phyloP scores from a whole-genome alignment of 805 yeast species.

The Hanseniaspora lindneri region DNA sequence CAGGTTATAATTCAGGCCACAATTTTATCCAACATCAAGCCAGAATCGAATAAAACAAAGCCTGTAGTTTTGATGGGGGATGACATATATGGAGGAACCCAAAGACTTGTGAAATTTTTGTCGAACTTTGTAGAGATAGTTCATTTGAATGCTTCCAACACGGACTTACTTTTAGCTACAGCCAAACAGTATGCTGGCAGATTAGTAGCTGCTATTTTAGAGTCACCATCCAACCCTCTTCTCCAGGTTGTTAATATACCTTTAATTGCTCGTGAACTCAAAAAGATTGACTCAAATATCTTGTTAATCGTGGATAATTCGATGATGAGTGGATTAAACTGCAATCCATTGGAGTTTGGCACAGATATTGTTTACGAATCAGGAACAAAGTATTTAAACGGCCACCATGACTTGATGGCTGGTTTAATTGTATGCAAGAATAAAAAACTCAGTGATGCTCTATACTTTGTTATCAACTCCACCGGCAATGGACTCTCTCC shows the following conservation, averaged over 20 bases:
- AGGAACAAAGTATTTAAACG: slow-evolving; percentile 84
- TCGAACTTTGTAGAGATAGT: slow-evolving; percentile 52
- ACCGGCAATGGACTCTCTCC: slow-evolving; percentile 89
- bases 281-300: slow-evolving; percentile 51
- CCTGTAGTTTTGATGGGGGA: slow-evolving; percentile 90
- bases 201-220: slow-evolving; percentile 51
- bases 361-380: slow-evolving; percentile 88
- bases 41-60: slow-evolving; percentile 9
- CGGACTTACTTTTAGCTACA: slow-evolving; percentile 27
- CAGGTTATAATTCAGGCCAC: slow-evolving; percentile 53
- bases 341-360: slow-evolving; percentile 75
- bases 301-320: slow-evolving; percentile 85
- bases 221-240: slow-evolving; percentile 88
- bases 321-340: slow-evolving; percentile 85
- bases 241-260: slow-evolving; percentile 77
- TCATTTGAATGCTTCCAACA: slow-evolving; percentile 74
- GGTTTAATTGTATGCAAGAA: slow-evolving; percentile 71
- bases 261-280: slow-evolving; percentile 54
- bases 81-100: slow-evolving; percentile 89
- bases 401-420: slow-evolving; percentile 96
- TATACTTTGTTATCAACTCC: slow-evolving; percentile 72
- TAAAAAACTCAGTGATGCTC: slow-evolving; percentile 49
- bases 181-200: slow-evolving; percentile 26
- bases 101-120: slow-evolving; percentile 67
- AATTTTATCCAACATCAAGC: slow-evolving; percentile 18